Conservation (phyloP, 495 filamentous ascomycete species). For the Aspergillus saccharolyticus region DNA sequence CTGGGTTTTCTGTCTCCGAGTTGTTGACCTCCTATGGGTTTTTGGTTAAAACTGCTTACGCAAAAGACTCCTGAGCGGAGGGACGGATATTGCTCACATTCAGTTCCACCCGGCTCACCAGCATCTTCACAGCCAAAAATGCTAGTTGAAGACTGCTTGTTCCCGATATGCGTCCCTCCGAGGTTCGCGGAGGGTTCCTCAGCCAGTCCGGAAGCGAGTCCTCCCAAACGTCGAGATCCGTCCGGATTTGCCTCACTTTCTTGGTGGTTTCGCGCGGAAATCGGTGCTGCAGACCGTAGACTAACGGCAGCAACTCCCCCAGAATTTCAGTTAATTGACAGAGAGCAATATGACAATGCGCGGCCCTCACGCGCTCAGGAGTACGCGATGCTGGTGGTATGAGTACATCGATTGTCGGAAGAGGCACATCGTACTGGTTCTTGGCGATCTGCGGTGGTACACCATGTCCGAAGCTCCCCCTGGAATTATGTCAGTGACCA, state of each 20-base stretch:
- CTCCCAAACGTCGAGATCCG: slow-evolving; percentile 44
- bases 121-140: slow-evolving; percentile 49
- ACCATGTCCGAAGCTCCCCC: slow-evolving; percentile 50
- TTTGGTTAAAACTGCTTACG: slow-evolving; percentile 9
- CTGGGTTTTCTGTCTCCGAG: slow-evolving; percentile 37
- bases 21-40: slow-evolving; percentile 38
- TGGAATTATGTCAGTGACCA: slow-evolving; percentile 12
- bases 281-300: slow-evolving; percentile 44
- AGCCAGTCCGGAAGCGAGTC: slow-evolving; percentile 43
- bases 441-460: slow-evolving; percentile 46
- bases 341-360: slow-evolving; percentile 47
- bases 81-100: slow-evolving; percentile 30
- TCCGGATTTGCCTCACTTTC: slow-evolving; percentile 39
- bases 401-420: slow-evolving; percentile 41
- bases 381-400: slow-evolving; percentile 31
- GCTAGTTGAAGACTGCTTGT: slow-evolving; percentile 48
- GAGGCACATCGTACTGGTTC: slow-evolving; percentile 51
- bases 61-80: not conserved
- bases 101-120: slow-evolving; percentile 47
- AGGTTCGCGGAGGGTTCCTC: slow-evolving; percentile 21
- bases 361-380: slow-evolving; percentile 40
- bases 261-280: slow-evolving; percentile 38
- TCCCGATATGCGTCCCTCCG: slow-evolving; percentile 34
- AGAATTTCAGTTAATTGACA: slow-evolving; percentile 50
- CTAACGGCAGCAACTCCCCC: slow-evolving; percentile 46